phyloP scores from a whole-genome alignment of 78 protist species.

The Dictyostelium capitatum region DNA sequence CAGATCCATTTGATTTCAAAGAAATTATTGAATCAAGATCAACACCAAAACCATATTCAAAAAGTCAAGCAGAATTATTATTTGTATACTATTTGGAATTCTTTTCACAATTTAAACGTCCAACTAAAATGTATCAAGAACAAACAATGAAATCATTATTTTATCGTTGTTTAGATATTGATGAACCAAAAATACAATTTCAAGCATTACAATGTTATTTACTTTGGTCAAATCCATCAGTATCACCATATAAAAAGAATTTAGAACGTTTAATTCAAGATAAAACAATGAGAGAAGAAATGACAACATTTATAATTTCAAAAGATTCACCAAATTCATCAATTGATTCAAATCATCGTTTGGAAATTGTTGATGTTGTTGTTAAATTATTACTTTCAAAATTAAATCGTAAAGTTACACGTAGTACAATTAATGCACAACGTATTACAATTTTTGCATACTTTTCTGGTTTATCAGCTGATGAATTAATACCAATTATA shows the following conservation, averaged over 20 bases:
- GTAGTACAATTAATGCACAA: constrained; percentile 27
- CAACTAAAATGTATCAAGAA: constrained; percentile 5
- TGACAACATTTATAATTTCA: constrained; percentile 50
- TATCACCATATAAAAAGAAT: constrained; percentile 58
- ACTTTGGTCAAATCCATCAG: not conserved
- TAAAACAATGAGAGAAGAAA: constrained; percentile 67
- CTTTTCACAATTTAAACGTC: constrained; percentile 61
- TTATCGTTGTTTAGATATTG: constrained; percentile 10
- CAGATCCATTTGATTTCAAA: not conserved
- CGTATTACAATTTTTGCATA: constrained; percentile 36
- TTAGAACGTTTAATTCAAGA: constrained; percentile 51
- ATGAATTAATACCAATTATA: constrained; percentile 36
- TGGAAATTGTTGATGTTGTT: constrained; percentile 4
- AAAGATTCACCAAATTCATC: constrained; percentile 31
- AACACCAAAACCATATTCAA: constrained; percentile 8
- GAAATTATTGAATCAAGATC: not conserved
- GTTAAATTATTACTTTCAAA: constrained; percentile 38
- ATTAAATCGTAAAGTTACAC: constrained; percentile 22
- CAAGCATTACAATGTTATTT: constrained; percentile 45
- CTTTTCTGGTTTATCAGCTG: constrained; percentile 35
- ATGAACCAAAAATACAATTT: constrained; percentile 49
- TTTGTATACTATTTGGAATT: constrained; percentile 40
- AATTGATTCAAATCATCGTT: not conserved
- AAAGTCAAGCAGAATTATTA: constrained; percentile 13
- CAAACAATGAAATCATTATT: not conserved